phyloP scores from a whole-genome alignment of 164 flowering plant genomes.

The Stephania cephalantha region DNA sequence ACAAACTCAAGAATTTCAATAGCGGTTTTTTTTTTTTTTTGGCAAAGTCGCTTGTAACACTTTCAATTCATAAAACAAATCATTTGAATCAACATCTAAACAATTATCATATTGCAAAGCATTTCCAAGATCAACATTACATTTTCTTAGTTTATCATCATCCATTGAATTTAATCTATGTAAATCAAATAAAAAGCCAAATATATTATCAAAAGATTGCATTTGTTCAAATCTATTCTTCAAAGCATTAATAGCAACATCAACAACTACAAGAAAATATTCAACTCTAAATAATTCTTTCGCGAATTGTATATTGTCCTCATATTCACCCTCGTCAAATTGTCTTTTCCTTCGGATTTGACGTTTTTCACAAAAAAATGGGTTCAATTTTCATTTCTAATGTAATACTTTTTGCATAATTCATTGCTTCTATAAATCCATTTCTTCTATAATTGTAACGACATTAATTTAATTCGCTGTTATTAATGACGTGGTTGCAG shows the following conservation, averaged over 20 bases:
- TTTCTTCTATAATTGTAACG: background rate
- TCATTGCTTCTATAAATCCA: background rate
- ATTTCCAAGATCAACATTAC: slow-evolving; percentile 4
- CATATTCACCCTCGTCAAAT: no score
- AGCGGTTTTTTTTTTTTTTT: no score
- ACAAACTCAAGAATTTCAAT: no score
- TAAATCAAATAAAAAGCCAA: no score
- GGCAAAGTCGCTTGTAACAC: no score
- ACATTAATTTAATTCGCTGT: no score
- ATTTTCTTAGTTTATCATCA: background rate
- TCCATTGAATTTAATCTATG: slow-evolving; percentile 4
- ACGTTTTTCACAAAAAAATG: no score
- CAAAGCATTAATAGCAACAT: background rate
- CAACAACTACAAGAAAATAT: slow-evolving; percentile 9
- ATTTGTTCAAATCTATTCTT: slow-evolving; percentile 14
- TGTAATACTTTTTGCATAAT: no score
- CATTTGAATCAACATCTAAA: no score
- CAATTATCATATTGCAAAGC: no score
- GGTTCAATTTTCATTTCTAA: background rate
- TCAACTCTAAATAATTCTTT: slow-evolving; percentile 12
- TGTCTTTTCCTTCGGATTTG: slow-evolving; percentile 12
- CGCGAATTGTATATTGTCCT: background rate
- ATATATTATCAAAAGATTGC: background rate
- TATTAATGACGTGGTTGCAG: no score
- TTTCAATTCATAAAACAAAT: no score